Evolutionary conservation across 1,284 basidiomycete genomes (phyloP).

Genomic region (Crepidotus sp.): DNA sequence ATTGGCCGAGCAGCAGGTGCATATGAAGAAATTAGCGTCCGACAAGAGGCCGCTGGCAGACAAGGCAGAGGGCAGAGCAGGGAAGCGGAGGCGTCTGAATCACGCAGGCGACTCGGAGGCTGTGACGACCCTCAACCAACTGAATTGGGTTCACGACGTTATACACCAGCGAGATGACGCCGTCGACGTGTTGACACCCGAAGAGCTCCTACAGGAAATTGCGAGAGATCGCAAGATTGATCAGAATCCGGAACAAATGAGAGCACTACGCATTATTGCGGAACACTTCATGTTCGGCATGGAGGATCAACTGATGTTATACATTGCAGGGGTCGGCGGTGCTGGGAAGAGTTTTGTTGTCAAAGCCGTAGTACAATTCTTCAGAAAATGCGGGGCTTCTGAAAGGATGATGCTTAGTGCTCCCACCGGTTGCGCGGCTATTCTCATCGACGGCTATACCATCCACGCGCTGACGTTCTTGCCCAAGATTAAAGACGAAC

Average conservation of each 20-base stretch:
- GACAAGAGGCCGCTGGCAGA: too few relatives aligned
- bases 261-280: not conserved
- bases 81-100: too few relatives aligned
- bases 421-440: not conserved
- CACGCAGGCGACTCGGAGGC: too few relatives aligned
- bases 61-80: too few relatives aligned
- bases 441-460: not conserved
- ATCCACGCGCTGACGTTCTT: constrained; percentile 5
- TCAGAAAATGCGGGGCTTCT: not conserved
- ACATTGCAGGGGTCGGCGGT: not conserved
- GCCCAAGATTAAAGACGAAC: not conserved
- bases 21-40: too few relatives aligned
- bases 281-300: constrained; percentile 7
- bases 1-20: too few relatives aligned
- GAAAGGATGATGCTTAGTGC: constrained; percentile 1
- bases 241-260: not conserved
- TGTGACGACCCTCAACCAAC: too few relatives aligned
- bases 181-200: not conserved
- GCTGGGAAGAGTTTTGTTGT: not conserved
- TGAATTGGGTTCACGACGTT: too few relatives aligned
- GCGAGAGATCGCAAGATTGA: not conserved
- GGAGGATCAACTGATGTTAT: constrained; percentile 1
- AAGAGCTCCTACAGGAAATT: not conserved
- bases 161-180: too few relatives aligned
- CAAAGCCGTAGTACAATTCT: not conserved